A percentile compares a stretch with the other conserved stretches of the same genome.
These are phyloP conservation scores for Botrytis deweyae DNA, from an alignment of 2,329 filamentous ascomycete species.

Conservation along the genomic window DNA sequence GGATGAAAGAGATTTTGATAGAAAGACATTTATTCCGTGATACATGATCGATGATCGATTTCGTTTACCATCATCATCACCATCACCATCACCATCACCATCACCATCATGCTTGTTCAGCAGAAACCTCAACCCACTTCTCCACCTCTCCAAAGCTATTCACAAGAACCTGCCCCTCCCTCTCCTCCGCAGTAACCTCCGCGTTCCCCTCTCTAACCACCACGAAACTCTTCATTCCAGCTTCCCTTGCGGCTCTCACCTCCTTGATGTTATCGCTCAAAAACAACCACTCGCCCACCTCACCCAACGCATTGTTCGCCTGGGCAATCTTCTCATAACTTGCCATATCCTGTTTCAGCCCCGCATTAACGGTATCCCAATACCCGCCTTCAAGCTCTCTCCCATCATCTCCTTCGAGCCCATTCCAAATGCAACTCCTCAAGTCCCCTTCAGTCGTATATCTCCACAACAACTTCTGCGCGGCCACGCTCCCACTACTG, in stretches of 20 bases:
- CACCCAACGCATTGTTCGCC: constrained; percentile 42
- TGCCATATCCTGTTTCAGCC: constrained; percentile 63
- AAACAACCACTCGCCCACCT: constrained; percentile 64
- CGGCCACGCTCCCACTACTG: constrained; percentile 76
- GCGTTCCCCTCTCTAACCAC: constrained; percentile 71
- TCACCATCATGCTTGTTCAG: neutral
- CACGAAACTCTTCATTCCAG: constrained; percentile 63
- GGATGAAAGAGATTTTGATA: neutral
- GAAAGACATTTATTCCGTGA: neutral
- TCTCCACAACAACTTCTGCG: constrained; percentile 76
- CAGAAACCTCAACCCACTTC: neutral
- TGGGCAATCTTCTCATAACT: constrained; percentile 57
- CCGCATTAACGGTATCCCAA: constrained; percentile 81
- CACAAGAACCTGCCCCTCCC: constrained; percentile 32
- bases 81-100: neutral
- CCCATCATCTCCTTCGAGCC: constrained; percentile 79
- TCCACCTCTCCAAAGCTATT: constrained; percentile 33
- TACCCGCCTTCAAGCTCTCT: constrained; percentile 69
- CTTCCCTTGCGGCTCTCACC: constrained; percentile 59
- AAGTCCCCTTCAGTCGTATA: constrained; percentile 62
- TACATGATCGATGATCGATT: neutral
- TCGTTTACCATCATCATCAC: neutral
- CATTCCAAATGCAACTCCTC: constrained; percentile 58
- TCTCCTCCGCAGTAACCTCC: constrained; percentile 53
- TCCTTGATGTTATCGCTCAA: constrained; percentile 76